These are phyloP conservation scores for Amylostereum areolatum DNA, from an alignment of 1,284 basidiomycete genomes.

Conservation along the genomic window DNA sequence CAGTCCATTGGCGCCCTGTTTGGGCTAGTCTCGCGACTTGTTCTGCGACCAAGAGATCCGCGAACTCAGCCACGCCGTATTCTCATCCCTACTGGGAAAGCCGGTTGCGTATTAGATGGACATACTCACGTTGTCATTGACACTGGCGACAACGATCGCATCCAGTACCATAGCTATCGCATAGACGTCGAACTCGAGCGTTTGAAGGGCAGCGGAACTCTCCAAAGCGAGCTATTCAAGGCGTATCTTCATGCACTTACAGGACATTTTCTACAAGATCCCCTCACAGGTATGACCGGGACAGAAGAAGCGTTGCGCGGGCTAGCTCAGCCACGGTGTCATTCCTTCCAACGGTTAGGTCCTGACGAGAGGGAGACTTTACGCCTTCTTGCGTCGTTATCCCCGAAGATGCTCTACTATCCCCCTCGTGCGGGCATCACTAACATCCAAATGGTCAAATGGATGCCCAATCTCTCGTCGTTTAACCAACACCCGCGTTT, in stretches of 20 bases:
- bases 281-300: conserved; percentile 37
- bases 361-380: conserved; percentile 26
- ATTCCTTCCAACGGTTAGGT: conserved; percentile 31
- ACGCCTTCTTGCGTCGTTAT: conserved; percentile 25
- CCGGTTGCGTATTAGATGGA: conserved; percentile 8
- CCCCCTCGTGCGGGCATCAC: conserved; percentile 24
- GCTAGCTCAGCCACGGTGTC: conserved; percentile 29
- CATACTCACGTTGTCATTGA: conserved; percentile 3
- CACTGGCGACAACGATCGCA: not conserved
- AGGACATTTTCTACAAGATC: conserved; percentile 35
- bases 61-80: conserved; percentile 19
- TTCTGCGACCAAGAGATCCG: conserved; percentile 22
- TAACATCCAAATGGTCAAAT: conserved; percentile 33
- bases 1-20: conserved; percentile 33
- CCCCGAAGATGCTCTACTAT: conserved; percentile 31
- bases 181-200: conserved; percentile 33
- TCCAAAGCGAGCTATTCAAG: conserved; percentile 31
- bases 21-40: conserved; percentile 33
- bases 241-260: conserved; percentile 42
- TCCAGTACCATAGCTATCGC: conserved; percentile 24
- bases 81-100: conserved; percentile 28
- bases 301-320: conserved; percentile 37
- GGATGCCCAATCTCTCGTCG: conserved; percentile 22
- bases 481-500: conserved; percentile 29
- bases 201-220: conserved; percentile 25